phyloP scores from a whole-genome alignment of 1,284 basidiomycete genomes.

The Phellopilus nigrolimitatus region DNA sequence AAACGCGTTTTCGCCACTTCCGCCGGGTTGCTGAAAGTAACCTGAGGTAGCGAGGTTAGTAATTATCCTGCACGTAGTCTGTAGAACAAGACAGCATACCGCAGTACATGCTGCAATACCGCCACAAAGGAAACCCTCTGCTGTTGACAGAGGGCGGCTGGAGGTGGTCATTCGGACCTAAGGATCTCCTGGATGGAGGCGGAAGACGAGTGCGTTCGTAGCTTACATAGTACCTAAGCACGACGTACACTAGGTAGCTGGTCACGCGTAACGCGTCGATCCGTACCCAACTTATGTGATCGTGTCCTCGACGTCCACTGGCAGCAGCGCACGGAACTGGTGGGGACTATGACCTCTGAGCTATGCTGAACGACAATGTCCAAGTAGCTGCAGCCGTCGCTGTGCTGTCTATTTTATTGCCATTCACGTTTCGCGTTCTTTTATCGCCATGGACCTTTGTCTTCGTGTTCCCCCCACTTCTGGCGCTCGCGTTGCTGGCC shows the following conservation, averaged over 20 bases:
- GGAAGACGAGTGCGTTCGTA: background rate
- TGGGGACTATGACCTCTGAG: constrained; percentile 5
- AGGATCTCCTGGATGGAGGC: background rate
- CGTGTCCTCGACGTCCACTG: background rate
- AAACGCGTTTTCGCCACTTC: constrained; percentile 94
- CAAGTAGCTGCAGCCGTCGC: constrained; percentile 49
- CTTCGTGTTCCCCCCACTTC: constrained; percentile 55
- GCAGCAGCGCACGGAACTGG: background rate
- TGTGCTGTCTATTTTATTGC: constrained; percentile 48
- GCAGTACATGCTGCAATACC: constrained; percentile 86
- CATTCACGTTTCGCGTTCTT: constrained; percentile 46
- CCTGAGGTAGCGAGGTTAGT: constrained; percentile 37
- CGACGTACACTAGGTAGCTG: too few relatives aligned
- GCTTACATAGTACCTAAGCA: too few relatives aligned
- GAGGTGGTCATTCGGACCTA: constrained; percentile 19
- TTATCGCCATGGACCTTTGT: constrained; percentile 63
- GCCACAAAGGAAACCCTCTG: constrained; percentile 81
- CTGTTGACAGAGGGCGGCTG: constrained; percentile 43
- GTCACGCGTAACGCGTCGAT: background rate
- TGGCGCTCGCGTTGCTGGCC: constrained; percentile 43
- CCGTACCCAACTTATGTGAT: too few relatives aligned
- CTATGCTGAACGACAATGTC: constrained; percentile 32
- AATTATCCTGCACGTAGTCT: constrained; percentile 1
- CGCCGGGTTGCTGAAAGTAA: constrained; percentile 79
- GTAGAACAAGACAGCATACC: constrained; percentile 39